Evolutionary conservation across 2,329 filamentous ascomycete genomes (phyloP).

Genomic region (Colletotrichum destructivum): DNA sequence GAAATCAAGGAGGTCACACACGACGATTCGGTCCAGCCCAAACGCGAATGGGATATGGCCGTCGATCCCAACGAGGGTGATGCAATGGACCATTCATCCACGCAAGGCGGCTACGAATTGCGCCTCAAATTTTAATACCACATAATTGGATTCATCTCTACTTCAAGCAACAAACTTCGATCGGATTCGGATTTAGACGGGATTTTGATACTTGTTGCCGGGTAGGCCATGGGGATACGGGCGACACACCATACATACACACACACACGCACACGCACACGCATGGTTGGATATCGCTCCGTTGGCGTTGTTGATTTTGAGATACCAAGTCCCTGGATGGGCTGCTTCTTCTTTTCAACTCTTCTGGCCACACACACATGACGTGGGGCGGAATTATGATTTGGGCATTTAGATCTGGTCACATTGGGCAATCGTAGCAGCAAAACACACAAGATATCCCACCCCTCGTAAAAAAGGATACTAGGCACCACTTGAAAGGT

Average conservation of each 20-base stretch:
- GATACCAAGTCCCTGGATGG: conserved; percentile 43
- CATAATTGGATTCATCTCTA: conserved; percentile 31
- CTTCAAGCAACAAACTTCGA: conserved; percentile 33
- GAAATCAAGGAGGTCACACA: conserved; percentile 69
- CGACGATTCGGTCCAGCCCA: conserved; percentile 55
- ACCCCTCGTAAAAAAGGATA: conserved; percentile 9
- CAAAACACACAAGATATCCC: conserved; percentile 40
- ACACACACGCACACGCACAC: conserved; percentile 35
- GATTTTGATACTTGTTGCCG: conserved; percentile 25
- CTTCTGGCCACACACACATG: conserved; percentile 28
- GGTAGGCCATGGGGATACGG: conserved; percentile 24
- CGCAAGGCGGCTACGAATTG: conserved; percentile 58
- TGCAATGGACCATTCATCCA: conserved; percentile 49
- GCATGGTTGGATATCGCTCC: conserved; percentile 41
- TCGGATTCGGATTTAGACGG: conserved; percentile 26
- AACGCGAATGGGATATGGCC: conserved; percentile 75
- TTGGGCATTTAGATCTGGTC: conserved; percentile 39
- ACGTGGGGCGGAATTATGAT: conserved; percentile 35
- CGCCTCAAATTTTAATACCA: conserved; percentile 62
- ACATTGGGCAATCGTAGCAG: conserved; percentile 35
- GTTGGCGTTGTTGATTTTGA: conserved; percentile 44
- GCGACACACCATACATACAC: conserved; percentile 20
- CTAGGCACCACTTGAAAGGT: conserved; percentile 19
- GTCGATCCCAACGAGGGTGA: conserved; percentile 64
- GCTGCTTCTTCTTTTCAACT: conserved; percentile 41